Conservation (phyloP, 306 rosid genomes). For the Ochetophila trinervis region DNA sequence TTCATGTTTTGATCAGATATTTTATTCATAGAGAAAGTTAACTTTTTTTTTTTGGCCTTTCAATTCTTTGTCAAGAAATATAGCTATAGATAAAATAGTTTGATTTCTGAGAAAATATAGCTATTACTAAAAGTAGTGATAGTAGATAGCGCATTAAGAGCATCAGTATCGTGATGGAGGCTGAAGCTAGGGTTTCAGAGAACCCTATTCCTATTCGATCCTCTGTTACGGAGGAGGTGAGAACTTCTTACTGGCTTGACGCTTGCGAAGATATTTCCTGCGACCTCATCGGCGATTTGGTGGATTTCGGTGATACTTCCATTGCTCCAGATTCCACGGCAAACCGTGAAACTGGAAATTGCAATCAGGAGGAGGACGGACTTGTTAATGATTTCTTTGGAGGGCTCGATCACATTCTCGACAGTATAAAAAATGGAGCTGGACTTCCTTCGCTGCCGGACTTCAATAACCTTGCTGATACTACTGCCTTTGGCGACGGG, state of each 20-base stretch:
- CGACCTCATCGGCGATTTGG: slow-evolving; percentile 54
- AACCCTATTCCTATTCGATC: slow-evolving; percentile 6
- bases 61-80: too few species aligned
- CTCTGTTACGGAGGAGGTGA: slow-evolving; percentile 19
- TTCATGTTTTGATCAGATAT: too few species aligned
- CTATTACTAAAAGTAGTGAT: not conserved
- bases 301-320: slow-evolving; percentile 49
- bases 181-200: slow-evolving; percentile 41
- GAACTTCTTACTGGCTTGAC: slow-evolving; percentile 86
- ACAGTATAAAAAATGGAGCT: slow-evolving; percentile 70
- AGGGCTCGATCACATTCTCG: slow-evolving; percentile 79
- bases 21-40: too few species aligned
- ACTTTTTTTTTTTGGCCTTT: too few species aligned
- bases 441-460: slow-evolving; percentile 47
- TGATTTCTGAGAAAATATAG: not conserved
- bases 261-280: slow-evolving; percentile 87
- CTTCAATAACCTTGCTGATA: not conserved
- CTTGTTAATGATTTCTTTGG: slow-evolving; percentile 64
- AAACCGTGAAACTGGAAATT: slow-evolving; percentile 32
- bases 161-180: slow-evolving; percentile 43
- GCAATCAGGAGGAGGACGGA: slow-evolving; percentile 67
- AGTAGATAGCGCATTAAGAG: not conserved
- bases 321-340: slow-evolving; percentile 31
- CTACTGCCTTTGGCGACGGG: slow-evolving; percentile 16
- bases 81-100: too few species aligned